Conservation (phyloP, 129 eudicot genomes). For the Pittosporum tobira region DNA sequence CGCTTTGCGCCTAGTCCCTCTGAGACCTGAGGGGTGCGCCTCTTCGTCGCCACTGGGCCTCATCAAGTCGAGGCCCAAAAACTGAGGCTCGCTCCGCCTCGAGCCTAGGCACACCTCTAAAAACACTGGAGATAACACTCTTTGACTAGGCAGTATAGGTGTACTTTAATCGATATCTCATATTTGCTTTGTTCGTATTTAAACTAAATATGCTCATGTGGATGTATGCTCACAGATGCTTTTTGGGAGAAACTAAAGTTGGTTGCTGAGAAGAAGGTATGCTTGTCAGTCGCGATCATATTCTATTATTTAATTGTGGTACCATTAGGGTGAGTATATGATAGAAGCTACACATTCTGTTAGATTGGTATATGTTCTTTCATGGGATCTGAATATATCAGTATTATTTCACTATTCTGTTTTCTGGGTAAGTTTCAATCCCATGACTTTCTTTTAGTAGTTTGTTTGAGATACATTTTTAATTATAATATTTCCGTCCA, state of each 20-base stretch:
- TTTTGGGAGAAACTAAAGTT: constrained; percentile 17
- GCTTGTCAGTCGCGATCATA: background rate
- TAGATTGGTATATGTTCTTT: background rate
- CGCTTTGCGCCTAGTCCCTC: too few species aligned
- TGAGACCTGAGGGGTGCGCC: too few species aligned
- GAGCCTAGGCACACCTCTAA: too few species aligned
- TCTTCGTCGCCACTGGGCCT: too few species aligned
- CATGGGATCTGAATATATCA: background rate
- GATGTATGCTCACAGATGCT: constrained; percentile 9
- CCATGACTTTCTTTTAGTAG: background rate
- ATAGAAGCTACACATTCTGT: background rate
- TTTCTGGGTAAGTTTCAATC: background rate
- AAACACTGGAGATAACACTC: too few species aligned
- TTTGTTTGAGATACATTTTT: too few species aligned
- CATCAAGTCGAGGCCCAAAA: too few species aligned
- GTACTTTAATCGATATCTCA: background rate
- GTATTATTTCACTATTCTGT: background rate
- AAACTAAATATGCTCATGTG: background rate
- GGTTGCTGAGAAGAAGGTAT: constrained; percentile 14
- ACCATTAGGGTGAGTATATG: background rate
- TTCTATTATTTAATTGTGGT: background rate
- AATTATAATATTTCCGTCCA: too few species aligned
- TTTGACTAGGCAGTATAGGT: constrained; percentile 2
- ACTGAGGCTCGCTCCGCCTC: too few species aligned
- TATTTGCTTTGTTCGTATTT: background rate